Evolutionary conservation across 495 filamentous ascomycete genomes (phyloP).

Genomic region (Neurospora sp.): DNA sequence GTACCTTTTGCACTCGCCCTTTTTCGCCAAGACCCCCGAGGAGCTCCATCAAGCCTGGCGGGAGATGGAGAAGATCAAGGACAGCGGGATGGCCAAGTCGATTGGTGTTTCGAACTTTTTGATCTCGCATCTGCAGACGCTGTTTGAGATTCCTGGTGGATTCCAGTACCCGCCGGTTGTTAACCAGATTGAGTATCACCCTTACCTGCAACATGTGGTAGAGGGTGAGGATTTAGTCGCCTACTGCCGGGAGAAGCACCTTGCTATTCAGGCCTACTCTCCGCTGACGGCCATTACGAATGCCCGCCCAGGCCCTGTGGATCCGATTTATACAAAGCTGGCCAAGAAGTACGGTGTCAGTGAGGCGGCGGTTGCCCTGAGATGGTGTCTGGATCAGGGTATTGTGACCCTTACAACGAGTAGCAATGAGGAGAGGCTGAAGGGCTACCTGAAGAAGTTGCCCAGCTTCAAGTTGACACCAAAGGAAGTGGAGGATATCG

Average conservation of each 20-base stretch:
- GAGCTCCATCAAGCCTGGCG: conserved; percentile 65
- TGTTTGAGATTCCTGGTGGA: conserved; percentile 11
- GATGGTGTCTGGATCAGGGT: conserved; percentile 77
- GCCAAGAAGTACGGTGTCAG: conserved; percentile 71
- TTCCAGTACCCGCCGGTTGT: conserved; percentile 49
- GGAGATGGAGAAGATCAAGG: conserved; percentile 64
- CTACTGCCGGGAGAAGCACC: conserved; percentile 55
- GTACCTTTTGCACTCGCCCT: conserved; percentile 75
- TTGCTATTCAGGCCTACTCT: conserved; percentile 60
- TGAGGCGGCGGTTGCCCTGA: conserved; percentile 55
- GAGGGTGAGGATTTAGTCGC: conserved; percentile 38
- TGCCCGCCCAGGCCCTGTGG: conserved; percentile 57
- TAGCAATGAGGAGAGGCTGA: conserved; percentile 58
- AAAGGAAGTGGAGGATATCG: conserved; percentile 59
- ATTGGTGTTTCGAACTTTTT: conserved; percentile 85
- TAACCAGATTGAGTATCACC: conserved; percentile 87
- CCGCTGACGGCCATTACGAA: conserved; percentile 58
- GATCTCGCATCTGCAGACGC: conserved; percentile 57
- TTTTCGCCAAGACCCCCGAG: conserved; percentile 49
- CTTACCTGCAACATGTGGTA: conserved; percentile 66
- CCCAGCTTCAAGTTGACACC: conserved; percentile 60
- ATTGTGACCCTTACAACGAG: conserved; percentile 72
- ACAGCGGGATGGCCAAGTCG: conserved; percentile 57
- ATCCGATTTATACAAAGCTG: conserved; percentile 46
- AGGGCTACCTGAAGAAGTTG: conserved; percentile 49